These are phyloP conservation scores for Solidago caesia DNA, from an alignment of 129 eudicot species.

Conservation along the genomic window DNA sequence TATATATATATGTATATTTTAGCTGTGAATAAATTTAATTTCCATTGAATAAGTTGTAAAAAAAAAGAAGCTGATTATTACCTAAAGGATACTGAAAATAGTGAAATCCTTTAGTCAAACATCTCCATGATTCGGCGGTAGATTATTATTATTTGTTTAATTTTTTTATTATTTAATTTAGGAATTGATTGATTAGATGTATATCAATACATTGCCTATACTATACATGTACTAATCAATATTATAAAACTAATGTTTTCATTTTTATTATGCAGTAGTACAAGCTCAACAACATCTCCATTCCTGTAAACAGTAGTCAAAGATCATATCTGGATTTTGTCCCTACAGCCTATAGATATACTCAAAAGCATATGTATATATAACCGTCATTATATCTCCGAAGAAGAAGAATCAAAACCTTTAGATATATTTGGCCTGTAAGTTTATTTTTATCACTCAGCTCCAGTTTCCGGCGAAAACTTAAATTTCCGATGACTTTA, in stretches of 20 bases:
- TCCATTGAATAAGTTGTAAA: slow-evolving; percentile 24
- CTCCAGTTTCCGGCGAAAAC: slow-evolving; percentile 32
- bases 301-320: slow-evolving; percentile 17
- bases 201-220: slow-evolving; percentile 13
- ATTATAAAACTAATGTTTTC: slow-evolving; percentile 21
- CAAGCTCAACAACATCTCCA: slow-evolving; percentile 18
- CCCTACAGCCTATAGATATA: slow-evolving; percentile 26
- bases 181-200: slow-evolving; percentile 44
- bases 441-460: not conserved
- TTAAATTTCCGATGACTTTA: slow-evolving; percentile 34
- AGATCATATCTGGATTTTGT: slow-evolving; percentile 15
- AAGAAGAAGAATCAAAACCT: not conserved
- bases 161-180: not conserved
- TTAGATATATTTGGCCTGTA: too few relatives aligned
- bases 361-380: slow-evolving; percentile 18
- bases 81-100: not conserved
- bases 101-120: slow-evolving; percentile 29
- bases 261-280: slow-evolving; percentile 22
- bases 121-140: slow-evolving; percentile 34
- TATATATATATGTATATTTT: slow-evolving; percentile 10
- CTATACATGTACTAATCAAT: slow-evolving; percentile 24
- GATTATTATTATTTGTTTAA: not conserved
- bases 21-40: slow-evolving; percentile 12
- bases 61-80: slow-evolving; percentile 11
- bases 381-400: slow-evolving; percentile 8